A percentile compares a stretch with the other conserved stretches of the same genome.
Conservation (phyloP, 768 basidiomycete species). For the Austroboletus eburneus region DNA sequence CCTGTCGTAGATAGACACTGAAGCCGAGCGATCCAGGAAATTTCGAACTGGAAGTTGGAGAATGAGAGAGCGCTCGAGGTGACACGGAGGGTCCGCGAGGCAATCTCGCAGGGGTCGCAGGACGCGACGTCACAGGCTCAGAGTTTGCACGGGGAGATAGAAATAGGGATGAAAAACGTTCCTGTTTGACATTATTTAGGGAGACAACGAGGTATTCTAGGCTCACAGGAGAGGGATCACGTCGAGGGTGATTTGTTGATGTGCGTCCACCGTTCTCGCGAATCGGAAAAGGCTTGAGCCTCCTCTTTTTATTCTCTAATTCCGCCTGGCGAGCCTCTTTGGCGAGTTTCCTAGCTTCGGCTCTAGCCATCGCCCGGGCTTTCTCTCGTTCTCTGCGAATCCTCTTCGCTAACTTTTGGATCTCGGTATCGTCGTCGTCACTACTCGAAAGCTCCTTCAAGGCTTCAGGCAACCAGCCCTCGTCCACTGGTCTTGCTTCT, state of each 20-base stretch:
- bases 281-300: slow-evolving; percentile 28
- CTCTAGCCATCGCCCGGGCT: slow-evolving; percentile 15
- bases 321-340: slow-evolving; percentile 12
- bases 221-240: slow-evolving; percentile 11
- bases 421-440: slow-evolving; percentile 40
- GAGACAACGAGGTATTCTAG: background rate
- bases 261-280: background rate
- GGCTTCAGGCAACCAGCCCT: slow-evolving; percentile 32
- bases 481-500: background rate
- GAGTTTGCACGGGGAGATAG: slow-evolving; percentile 7
- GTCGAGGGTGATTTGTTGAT: background rate
- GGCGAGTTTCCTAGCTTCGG: slow-evolving; percentile 15
- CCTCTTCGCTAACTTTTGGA: slow-evolving; percentile 31
- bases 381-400: slow-evolving; percentile 30
- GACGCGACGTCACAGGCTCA: slow-evolving; percentile 9
- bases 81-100: background rate
- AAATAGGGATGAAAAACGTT: slow-evolving; percentile 1
- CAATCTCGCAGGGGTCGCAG: slow-evolving; percentile 5
- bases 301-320: slow-evolving; percentile 13
- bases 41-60: slow-evolving; percentile 1
- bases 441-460: slow-evolving; percentile 37
- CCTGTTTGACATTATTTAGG: slow-evolving; percentile 6
- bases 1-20: slow-evolving; percentile 11
- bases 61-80: slow-evolving; percentile 12
- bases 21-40: slow-evolving; percentile 11